Evolutionary conservation across 208 protist genomes (phyloP).

Genomic region (Strigomonas galati): DNA sequence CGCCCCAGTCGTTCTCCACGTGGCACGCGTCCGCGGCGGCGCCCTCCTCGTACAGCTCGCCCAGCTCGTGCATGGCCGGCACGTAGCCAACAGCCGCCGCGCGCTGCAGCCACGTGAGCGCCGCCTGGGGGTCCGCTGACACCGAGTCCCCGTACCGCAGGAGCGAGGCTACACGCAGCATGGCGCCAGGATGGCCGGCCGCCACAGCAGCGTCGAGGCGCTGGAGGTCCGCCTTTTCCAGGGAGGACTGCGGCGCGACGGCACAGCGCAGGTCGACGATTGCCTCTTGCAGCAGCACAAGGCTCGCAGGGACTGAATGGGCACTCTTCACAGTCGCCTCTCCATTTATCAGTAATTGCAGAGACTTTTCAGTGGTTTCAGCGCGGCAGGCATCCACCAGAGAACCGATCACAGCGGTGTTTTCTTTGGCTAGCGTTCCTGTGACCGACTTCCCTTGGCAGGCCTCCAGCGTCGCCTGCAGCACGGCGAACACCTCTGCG

Average conservation of each 20-base stretch:
- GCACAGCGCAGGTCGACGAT: neutral
- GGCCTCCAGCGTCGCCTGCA: neutral
- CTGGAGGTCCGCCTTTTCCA: conserved; percentile 14
- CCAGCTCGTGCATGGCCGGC: conserved; percentile 82
- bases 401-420: neutral
- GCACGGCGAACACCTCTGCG: neutral
- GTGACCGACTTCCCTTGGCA: neutral
- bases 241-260: neutral
- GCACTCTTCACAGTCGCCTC: neutral
- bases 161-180: conserved; percentile 60
- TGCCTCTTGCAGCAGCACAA: conserved; percentile 8
- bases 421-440: neutral
- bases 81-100: conserved; percentile 59
- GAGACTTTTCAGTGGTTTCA: neutral
- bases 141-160: conserved; percentile 55
- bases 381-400: neutral
- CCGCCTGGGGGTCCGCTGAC: conserved; percentile 31
- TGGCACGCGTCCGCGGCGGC: neutral
- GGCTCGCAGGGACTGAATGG: neutral
- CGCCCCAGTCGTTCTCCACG: conserved; percentile 67
- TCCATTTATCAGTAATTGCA: neutral
- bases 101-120: conserved; percentile 56
- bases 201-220: conserved; percentile 53
- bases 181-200: conserved; percentile 52
- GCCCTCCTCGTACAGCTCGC: conserved; percentile 60